These are phyloP conservation scores for Colletotrichum tofieldiae DNA, from an alignment of 2,329 filamentous ascomycete genomes.

Conservation along the genomic window DNA sequence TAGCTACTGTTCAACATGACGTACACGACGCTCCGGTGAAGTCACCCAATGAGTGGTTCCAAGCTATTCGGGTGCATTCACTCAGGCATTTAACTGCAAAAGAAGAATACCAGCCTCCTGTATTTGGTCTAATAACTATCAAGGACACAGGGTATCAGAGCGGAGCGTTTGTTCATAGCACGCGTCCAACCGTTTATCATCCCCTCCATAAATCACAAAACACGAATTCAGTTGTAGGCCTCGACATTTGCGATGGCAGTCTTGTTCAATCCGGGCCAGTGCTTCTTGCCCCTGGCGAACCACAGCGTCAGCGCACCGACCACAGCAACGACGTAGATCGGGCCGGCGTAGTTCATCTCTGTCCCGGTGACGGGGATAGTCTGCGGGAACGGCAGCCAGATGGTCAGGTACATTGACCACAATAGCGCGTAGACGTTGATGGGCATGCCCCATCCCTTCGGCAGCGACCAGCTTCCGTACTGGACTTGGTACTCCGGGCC, in stretches of 20 bases:
- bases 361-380: constrained; percentile 36
- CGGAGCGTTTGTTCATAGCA: background rate
- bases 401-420: constrained; percentile 35
- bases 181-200: background rate
- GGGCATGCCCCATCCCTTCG: constrained; percentile 28
- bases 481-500: constrained; percentile 27
- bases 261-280: constrained; percentile 39
- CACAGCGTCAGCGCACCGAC: constrained; percentile 32
- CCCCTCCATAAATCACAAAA: background rate
- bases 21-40: background rate
- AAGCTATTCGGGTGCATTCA: background rate
- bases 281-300: constrained; percentile 37
- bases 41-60: background rate
- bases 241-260: constrained; percentile 33
- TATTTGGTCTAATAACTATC: background rate
- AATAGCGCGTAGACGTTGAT: constrained; percentile 37
- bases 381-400: constrained; percentile 40
- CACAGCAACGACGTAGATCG: constrained; percentile 34
- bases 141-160: background rate
- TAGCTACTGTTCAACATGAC: too few species aligned
- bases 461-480: constrained; percentile 36
- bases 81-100: background rate
- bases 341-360: constrained; percentile 39
- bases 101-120: background rate
- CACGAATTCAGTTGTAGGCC: constrained; percentile 15